Evolutionary conservation across 1,284 basidiomycete genomes (phyloP).

Genomic region (Pyrrhoderma noxium): DNA sequence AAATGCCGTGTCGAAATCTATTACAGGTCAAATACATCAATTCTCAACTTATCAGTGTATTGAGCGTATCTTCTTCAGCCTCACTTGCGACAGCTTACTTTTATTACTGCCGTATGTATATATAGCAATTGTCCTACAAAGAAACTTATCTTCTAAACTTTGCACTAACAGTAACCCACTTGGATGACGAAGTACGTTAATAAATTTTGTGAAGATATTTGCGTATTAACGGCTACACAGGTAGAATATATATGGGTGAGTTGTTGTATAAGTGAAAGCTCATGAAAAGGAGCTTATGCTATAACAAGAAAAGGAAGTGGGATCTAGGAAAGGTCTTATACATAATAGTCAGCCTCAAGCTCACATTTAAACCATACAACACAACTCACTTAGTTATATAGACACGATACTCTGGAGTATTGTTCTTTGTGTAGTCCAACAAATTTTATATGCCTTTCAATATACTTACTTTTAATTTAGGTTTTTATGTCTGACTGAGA

Average conservation of each 20-base stretch:
- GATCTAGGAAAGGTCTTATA: constrained; percentile 4
- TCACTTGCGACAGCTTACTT: background rate
- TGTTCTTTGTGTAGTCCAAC: no score
- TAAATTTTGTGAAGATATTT: background rate
- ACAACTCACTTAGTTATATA: no score
- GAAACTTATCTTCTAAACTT: background rate
- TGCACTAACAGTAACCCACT: background rate
- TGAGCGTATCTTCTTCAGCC: background rate
- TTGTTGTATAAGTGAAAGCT: no score
- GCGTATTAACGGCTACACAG: background rate
- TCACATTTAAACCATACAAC: no score
- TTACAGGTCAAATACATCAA: background rate
- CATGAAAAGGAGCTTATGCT: background rate
- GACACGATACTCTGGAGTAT: no score
- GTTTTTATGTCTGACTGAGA: no score
- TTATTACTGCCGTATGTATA: background rate
- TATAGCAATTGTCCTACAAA: background rate
- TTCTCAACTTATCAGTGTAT: background rate
- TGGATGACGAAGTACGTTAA: constrained; percentile 2
- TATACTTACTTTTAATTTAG: no score
- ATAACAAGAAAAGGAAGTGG: constrained; percentile 1
- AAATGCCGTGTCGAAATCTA: background rate
- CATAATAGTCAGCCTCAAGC: background rate
- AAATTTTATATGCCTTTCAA: no score
- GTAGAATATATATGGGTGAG: constrained; percentile 13